Base-by-base conservation (phyloP, 2,329 filamentous ascomycete species). In the Diplodia sapinea region DNA sequence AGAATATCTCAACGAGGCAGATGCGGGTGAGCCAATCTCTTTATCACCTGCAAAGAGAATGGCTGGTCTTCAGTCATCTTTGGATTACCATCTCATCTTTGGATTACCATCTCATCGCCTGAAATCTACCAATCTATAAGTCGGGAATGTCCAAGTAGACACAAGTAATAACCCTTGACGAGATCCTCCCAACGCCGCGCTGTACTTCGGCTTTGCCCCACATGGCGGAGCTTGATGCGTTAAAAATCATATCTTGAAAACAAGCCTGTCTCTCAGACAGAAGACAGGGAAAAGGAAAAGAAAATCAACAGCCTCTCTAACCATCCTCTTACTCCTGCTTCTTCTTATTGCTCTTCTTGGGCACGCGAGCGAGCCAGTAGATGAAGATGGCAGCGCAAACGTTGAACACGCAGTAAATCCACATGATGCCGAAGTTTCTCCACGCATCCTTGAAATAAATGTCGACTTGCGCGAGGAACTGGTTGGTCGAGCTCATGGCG, bases 381-480 rank as follows among this genome's bases (percentile, higher is more conserved):
- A 87, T 70, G 26, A 79, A 75, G 2, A 84, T 70, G 0, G 84
- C 83, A 0, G 74, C 82, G 6, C 73, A 72, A 8, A 82, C 71
- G 71, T 87, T 87, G 71, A 86, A 83, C 4, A 75, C 76, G n/a
- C 86, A 77, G 67, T 80, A 86, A 1, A 77, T 81, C 78, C 82
- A 85, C 66, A 87, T 75, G 56, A 87, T 77, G 2, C 85, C 85
- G 66, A 85, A 85, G 70, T 87, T 84, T 55, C 85, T 78, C 84
- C 84, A 86, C n/a, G 76, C 74, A 15, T 83, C 72, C 23, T 66
- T 71, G 69, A 82, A 85, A 52, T 75, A 73, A n/a, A 81, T 79
- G 64, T 76, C 79, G 40, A 87, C 74, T 9, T 49, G 7, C 1
- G 56, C 15, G 15, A 84, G 73, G 75, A 83, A 84, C 33, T 74